Evolutionary conservation across 2,329 filamentous ascomycete species (phyloP), one percentile per base, ranked within the genome.

Genomic region (Aspergillus ibericus): DNA sequence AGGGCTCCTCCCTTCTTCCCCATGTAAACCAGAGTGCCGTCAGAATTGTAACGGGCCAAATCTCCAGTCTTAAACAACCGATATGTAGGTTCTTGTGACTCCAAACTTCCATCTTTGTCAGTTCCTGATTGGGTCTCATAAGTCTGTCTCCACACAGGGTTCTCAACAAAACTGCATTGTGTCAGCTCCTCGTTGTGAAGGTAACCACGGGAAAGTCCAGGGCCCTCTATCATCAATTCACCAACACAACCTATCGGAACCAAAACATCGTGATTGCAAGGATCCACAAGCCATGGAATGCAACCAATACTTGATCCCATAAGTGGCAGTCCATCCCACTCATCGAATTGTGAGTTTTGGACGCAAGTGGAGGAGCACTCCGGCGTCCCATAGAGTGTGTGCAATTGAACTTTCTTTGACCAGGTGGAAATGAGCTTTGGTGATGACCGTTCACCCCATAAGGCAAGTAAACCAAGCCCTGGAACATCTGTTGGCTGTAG

Each of bases 161-260:
- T 73, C 2, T 79, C 66, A 29, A 88, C 80, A 58, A 88, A 88
- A 0, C 76, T 78, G 6, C 75, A 71, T 1, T 73, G 75, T 0
- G 82, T 84, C 66, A 81, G 82, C n/a, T 76, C 77, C 0, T 78
- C 72, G 55, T 85, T 78, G 35, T 79, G 78, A n/a, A 86, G 72
- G 59, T 88, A 88, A 6, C 83, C 83, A 13, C 80, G 72, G 4
- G 83, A 83, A 0, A 88, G 80, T 27, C 83, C 77, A 0, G 83
- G 82, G 0, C 69, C 69, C 51, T 71, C 67, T 5, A 72, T 50
- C 1, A 65, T 22, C 6, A 70, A 16, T 48, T 70, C 68, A 42
- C 68, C 68, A 38, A 63, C 56, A 29, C 63, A 63, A 32, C 77
- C 77, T 12, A 80, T 66, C 0, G 78, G 72, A 12, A 72, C 66